These are phyloP conservation scores for Prunus salicina DNA, from an alignment of 306 rosid species.

Conservation along the genomic window DNA sequence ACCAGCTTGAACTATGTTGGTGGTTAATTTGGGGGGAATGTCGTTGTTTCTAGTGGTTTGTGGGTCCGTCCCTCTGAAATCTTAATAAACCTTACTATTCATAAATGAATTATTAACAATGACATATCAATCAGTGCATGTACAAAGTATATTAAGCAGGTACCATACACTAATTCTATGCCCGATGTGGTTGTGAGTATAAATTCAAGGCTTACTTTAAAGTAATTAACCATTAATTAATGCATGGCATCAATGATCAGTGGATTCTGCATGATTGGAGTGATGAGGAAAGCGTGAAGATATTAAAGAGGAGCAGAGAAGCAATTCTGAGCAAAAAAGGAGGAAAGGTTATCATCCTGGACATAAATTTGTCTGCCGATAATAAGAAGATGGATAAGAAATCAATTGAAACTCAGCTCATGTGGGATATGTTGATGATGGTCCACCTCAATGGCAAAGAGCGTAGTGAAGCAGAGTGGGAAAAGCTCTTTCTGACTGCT, in stretches of 20 bases:
- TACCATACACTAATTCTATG: no score
- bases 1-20: no score
- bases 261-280: slow-evolving; percentile 37
- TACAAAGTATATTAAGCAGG: no score
- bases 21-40: no score
- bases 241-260: neutral
- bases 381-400: neutral
- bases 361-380: neutral
- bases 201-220: no score
- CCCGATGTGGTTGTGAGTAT: no score
- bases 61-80: no score
- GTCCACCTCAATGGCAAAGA: slow-evolving; percentile 11
- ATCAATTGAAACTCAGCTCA: slow-evolving; percentile 14
- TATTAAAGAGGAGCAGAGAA: slow-evolving; percentile 22
- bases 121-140: no score
- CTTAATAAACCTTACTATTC: no score
- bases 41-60: no score
- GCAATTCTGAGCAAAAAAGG: slow-evolving; percentile 26
- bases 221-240: no score
- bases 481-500: neutral
- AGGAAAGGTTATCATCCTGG: slow-evolving; percentile 33
- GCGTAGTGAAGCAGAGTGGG: slow-evolving; percentile 22
- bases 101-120: no score
- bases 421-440: slow-evolving; percentile 31
- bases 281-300: slow-evolving; percentile 26